Percentiles rank a stretch among this genome's conserved stretches.
These are phyloP conservation scores for Gilbertella persicaria DNA, from an alignment of 371 early-diverging fungal genomes.

Conservation along the genomic window DNA sequence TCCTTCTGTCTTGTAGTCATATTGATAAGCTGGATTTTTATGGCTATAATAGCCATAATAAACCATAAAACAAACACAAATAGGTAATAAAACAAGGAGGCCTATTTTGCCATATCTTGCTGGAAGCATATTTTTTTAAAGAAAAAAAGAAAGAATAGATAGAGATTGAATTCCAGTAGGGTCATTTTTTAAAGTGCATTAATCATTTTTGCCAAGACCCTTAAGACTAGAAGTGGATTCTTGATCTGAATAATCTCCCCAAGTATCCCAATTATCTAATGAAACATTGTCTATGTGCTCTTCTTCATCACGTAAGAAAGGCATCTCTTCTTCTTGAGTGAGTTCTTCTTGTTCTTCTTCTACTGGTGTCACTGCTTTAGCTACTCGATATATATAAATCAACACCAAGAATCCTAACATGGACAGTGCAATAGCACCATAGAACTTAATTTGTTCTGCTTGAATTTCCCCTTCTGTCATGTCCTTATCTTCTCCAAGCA, in stretches of 20 bases:
- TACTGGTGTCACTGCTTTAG: conserved; percentile 46
- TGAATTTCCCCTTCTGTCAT: conserved; percentile 33
- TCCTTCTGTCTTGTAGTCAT: conserved; percentile 15
- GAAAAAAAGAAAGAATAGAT: conserved; percentile 2
- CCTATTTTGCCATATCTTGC: conserved; percentile 24
- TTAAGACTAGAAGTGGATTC: no score
- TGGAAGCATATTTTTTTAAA: conserved; percentile 14
- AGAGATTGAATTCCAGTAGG: conserved; percentile 1
- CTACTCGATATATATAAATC: conserved; percentile 57
- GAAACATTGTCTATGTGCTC: conserved; percentile 5
- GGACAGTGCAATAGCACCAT: conserved; percentile 43
- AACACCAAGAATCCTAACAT: conserved; percentile 58
- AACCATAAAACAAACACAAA: conserved; percentile 17
- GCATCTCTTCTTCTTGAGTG: conserved; percentile 11
- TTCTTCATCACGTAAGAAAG: conserved; percentile 8
- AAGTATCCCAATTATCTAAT: conserved; percentile 13
- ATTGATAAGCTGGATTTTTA: conserved; percentile 12
- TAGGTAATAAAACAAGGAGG: conserved; percentile 19
- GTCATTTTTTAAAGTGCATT: no score
- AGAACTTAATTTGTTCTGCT: conserved; percentile 34
- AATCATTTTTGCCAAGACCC: no score
- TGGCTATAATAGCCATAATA: conserved; percentile 15
- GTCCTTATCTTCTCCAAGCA: conserved; percentile 52
- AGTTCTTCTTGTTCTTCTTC: conserved; percentile 26
- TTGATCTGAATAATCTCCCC: conserved; percentile 7